Percentiles rank a stretch among this genome's conserved stretches.
Conservation (phyloP, 2,329 filamentous ascomycete species). For the Diaporthe citrichinensis region DNA sequence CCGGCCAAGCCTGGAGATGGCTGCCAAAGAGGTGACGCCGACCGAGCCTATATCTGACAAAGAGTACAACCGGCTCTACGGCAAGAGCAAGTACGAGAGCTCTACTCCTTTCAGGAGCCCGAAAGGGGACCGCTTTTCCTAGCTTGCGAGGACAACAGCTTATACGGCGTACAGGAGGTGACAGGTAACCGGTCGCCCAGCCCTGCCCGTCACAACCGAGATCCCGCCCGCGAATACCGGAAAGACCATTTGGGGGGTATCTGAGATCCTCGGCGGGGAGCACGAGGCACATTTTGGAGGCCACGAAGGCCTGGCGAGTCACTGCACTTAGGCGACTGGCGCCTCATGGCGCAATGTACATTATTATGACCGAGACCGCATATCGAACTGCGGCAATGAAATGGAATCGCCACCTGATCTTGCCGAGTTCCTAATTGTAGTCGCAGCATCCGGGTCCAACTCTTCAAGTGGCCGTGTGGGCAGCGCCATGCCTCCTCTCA, state of each 20-base stretch:
- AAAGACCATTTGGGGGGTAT: not conserved
- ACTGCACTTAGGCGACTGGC: slow-evolving; percentile 22
- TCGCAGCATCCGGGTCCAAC: not conserved
- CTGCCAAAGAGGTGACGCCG: slow-evolving; percentile 74
- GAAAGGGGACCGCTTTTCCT: slow-evolving; percentile 88
- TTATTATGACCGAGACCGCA: slow-evolving; percentile 19
- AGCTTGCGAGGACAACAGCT: slow-evolving; percentile 49
- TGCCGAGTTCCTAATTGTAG: not conserved
- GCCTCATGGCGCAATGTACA: slow-evolving; percentile 26
- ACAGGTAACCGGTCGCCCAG: slow-evolving; percentile 10
- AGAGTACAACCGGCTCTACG: slow-evolving; percentile 74
- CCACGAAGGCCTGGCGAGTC: not conserved
- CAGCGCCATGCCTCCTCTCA: not conserved
- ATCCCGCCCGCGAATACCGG: not conserved
- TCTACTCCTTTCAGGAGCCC: slow-evolving; percentile 79
- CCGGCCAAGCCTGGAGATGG: slow-evolving; percentile 16
- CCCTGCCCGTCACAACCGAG: not conserved
- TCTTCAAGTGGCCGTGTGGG: not conserved
- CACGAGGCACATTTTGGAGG: slow-evolving; percentile 19
- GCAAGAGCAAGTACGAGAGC: slow-evolving; percentile 94
- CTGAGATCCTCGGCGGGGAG: not conserved
- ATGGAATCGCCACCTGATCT: slow-evolving; percentile 25
- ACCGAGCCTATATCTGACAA: slow-evolving; percentile 84
- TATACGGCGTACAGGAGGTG: slow-evolving; percentile 8
- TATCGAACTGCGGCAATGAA: slow-evolving; percentile 19